Base-by-base conservation (phyloP, 1,284 basidiomycete genomes). In the Sutorius eximius region DNA sequence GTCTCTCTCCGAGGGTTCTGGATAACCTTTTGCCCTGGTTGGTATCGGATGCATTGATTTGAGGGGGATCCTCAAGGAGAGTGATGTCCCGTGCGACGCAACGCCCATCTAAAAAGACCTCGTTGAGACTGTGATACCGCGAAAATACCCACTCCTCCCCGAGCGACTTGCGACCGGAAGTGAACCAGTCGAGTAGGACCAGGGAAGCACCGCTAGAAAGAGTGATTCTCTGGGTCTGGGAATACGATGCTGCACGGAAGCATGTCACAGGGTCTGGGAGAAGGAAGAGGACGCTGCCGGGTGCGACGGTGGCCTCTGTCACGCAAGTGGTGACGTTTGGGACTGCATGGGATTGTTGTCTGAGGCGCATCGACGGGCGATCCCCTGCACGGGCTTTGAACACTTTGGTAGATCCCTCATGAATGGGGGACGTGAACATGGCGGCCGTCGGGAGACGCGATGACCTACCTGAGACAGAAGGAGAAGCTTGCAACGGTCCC, bases 211-310 rank as follows among this genome's bases (percentile, higher is more conserved):
- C 75, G n/a, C 62, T 62, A 16, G 81, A 74, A 53, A 96, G 81
- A 37, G 77, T 79, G 66, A 92, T 87, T 20, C 73, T 82, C 74
- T 98, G 94, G 0, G 78, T 74, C 69, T 97, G 95, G 54, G 80
- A 81, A 71, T 96, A 98, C 0, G 81, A 81, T 6, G 93, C 89
- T n/a, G 78, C 76, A 15, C 83, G 81, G 73, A 95, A 98, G 68
- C 93, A 95, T n/a, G 93, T 92, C 42, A 96, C 89, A 13, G 93
- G 90, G 61, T 94, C 90, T 1, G 94, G 94, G n/a, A 98, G 81
- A 49, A 96, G 80, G 61, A 93, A 82, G 41, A 96, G 77, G 3
- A 82, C 74, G 27, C 85, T 77, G 2, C 71, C 64, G 1, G 81
- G 63, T 1, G 76, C 70, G 41, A 95, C 73, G 8, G 63, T 69